Percentiles rank a stretch among this genome's conserved stretches.
These are phyloP conservation scores for Quercus alba DNA, from an alignment of 306 rosid genomes.

Conservation along the genomic window DNA sequence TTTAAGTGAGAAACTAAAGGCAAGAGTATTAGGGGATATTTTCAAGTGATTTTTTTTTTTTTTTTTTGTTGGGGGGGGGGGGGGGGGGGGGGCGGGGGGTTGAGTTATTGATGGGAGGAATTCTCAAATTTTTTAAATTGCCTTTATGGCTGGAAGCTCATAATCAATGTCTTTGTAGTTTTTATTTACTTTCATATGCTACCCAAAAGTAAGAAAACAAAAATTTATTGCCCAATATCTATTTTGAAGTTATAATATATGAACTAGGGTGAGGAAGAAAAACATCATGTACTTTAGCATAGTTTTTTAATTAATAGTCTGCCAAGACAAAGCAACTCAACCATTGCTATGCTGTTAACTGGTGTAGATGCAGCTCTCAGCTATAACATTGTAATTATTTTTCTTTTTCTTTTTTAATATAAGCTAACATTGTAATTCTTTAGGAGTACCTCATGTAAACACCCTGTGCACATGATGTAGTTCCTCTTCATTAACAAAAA, in stretches of 20 bases:
- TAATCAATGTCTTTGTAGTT: neutral
- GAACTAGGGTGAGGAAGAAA: neutral
- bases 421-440: neutral
- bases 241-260: neutral
- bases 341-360: neutral
- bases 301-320: neutral
- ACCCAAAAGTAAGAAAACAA: neutral
- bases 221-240: neutral
- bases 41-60: neutral
- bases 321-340: neutral
- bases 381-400: no score
- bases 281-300: neutral
- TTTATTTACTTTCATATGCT: neutral
- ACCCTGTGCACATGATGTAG: no score
- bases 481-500: no score
- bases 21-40: neutral
- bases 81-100: no score
- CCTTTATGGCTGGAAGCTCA: neutral
- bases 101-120: neutral
- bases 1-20: neutral
- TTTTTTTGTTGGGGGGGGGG: neutral
- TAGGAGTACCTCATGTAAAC: no score
- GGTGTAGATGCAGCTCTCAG: neutral
- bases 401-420: no score
- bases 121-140: neutral